A percentile compares a stretch with the other conserved stretches of the same genome.
Conservation (phyloP, 2,329 filamentous ascomycete genomes). For the Macrophomina pseudophaseolina region DNA sequence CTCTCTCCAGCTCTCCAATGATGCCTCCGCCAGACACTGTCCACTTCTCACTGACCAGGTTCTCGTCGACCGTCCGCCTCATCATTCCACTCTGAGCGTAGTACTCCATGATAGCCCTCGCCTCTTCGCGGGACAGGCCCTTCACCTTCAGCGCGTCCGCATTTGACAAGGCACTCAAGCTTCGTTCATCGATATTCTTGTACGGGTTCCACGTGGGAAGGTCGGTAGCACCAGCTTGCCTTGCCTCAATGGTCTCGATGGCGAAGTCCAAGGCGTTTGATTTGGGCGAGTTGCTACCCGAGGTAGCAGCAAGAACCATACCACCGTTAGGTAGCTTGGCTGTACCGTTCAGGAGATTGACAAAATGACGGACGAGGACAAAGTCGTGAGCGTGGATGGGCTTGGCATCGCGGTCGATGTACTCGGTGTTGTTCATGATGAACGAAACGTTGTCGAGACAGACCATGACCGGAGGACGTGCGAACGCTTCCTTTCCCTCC, state of each 20-base stretch:
- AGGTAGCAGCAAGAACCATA: slow-evolving; percentile 75
- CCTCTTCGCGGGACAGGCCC: slow-evolving; percentile 75
- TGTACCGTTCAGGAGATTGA: slow-evolving; percentile 65
- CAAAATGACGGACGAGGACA: slow-evolving; percentile 74
- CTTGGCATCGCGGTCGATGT: slow-evolving; percentile 72
- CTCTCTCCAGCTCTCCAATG: slow-evolving; percentile 83
- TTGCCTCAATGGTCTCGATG: slow-evolving; percentile 58
- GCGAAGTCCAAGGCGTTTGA: slow-evolving; percentile 72
- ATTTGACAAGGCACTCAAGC: slow-evolving; percentile 52
- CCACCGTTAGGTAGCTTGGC: slow-evolving; percentile 72
- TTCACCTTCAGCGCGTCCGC: slow-evolving; percentile 62
- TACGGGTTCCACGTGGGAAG: slow-evolving; percentile 58
- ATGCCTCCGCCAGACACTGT: slow-evolving; percentile 79
- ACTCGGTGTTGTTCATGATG: slow-evolving; percentile 78
- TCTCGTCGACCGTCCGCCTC: slow-evolving; percentile 71
- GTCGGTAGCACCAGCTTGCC: slow-evolving; percentile 35
- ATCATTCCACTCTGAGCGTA: slow-evolving; percentile 86
- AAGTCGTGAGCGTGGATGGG: slow-evolving; percentile 87
- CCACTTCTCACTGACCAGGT: slow-evolving; percentile 80
- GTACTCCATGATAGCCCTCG: slow-evolving; percentile 85
- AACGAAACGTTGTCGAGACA: slow-evolving; percentile 79
- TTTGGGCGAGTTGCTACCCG: slow-evolving; percentile 70
- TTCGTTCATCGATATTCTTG: slow-evolving; percentile 57
- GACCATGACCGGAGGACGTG: slow-evolving; percentile 71
- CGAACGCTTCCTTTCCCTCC: slow-evolving; percentile 42